Evolutionary conservation across 768 basidiomycete genomes (phyloP).

Genomic region (Coprinopsis marcescibilis): DNA sequence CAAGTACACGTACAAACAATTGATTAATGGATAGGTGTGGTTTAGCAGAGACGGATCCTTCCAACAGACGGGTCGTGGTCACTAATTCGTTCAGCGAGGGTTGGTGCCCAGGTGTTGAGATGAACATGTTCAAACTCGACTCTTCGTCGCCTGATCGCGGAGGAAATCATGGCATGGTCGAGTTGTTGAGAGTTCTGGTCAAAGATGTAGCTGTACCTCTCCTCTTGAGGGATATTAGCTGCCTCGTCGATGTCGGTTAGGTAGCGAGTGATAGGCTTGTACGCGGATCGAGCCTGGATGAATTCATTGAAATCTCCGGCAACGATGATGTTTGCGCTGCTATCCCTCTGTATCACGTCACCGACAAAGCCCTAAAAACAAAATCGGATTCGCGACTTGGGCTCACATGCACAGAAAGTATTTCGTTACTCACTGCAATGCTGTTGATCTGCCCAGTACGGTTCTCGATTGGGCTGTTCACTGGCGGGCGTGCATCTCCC

Average conservation of each 20-base stretch:
- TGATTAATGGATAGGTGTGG: not conserved
- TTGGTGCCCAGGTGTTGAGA: slow-evolving; percentile 52
- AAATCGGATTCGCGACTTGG: not conserved
- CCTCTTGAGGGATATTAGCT: slow-evolving; percentile 39
- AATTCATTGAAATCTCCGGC: slow-evolving; percentile 64
- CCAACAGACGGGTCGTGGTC: slow-evolving; percentile 62
- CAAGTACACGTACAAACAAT: slow-evolving; percentile 6
- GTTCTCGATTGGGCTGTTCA: slow-evolving; percentile 44
- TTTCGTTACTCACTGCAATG: slow-evolving; percentile 39
- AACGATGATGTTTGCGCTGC: slow-evolving; percentile 43
- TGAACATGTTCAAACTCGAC: slow-evolving; percentile 53
- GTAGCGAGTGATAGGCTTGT: slow-evolving; percentile 33
- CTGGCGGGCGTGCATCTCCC: slow-evolving; percentile 53
- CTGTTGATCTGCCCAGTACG: slow-evolving; percentile 46
- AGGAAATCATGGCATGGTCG: slow-evolving; percentile 52
- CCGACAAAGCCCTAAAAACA: slow-evolving; percentile 42
- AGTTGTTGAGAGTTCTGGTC: slow-evolving; percentile 55
- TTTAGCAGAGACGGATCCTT: slow-evolving; percentile 40
- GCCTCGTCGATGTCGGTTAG: slow-evolving; percentile 48
- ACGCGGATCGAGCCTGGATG: slow-evolving; percentile 47
- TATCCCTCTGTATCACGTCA: slow-evolving; percentile 35
- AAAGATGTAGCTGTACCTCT: slow-evolving; percentile 59
- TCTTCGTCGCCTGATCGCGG: slow-evolving; percentile 34
- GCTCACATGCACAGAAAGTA: not conserved
- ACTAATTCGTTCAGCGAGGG: slow-evolving; percentile 36